Evolutionary conservation across 2,329 filamentous ascomycete genomes (phyloP), one percentile per base, ranked within the genome.

Genomic region (Beauveria pseudobassiana): DNA sequence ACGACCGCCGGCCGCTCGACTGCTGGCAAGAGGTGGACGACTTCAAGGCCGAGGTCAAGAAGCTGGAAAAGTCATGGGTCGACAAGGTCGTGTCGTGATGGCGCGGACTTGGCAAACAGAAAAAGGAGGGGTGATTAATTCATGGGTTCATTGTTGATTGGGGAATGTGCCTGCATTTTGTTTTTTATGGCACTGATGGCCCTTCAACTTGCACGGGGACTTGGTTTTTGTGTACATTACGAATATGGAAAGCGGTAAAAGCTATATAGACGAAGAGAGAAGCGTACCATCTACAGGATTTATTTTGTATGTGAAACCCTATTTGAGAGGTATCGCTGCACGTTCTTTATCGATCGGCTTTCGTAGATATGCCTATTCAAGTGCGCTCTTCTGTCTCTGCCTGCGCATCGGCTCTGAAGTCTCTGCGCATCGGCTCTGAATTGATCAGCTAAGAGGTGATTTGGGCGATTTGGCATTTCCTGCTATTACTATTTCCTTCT

Each of bases 21-120:
- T 98, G 93, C 82, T 97, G 90, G 89, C 83, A 87, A 76, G 92
- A 97, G 83, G 91, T 97, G 26, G 89, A 96, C 78, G 81, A 80
- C 22, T 98, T 98, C 76, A 96, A 93, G 84, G 83, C 84, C 69
- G 91, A 96, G 81, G 93, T 98, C 56, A 86, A 89, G 68, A 86
- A 85, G 78, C 75, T 97, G 76, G 93, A 97, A 83, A 88, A 86
- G 76, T 82, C 81, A 28, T 98, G 96, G 85, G 91, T 97, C 42
- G 88, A 96, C 72, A 91, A 87, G 78, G 86, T 96, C 61, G 83
- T 90, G 62, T 76, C 76, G 66, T 81, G 67, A 72, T 20, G 3
- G 9, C 45, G 18, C 4, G 12, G 12, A 14, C 8, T 14, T 22
- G 24, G 20, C 18, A 20, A 9, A 38, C 4, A 26, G 18, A 52